Base-by-base conservation (phyloP, 495 filamentous ascomycete species). In the Trichodelitschia bisporula region DNA sequence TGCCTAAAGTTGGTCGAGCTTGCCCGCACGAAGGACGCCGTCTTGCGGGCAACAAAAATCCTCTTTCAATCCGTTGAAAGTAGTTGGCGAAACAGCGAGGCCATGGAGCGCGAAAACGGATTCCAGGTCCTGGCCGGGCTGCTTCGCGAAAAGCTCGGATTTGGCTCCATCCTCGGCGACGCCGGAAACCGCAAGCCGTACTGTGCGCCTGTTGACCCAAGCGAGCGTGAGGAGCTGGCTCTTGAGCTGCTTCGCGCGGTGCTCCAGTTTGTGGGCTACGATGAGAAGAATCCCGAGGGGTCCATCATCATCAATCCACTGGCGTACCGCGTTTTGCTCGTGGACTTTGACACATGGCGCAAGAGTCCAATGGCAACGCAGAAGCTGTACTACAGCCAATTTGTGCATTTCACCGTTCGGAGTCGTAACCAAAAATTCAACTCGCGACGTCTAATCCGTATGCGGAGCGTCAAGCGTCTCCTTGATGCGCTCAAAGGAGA, bases 21-120 rank as follows among this genome's bases (percentile, higher is more conserved):
- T 9, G 69, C 89, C 13, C 54, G 56, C 11, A 72, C 64, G n/a
- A 55, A 59, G 6, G 62, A 76, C 26, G 66, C 61, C 18, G 61
- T 78, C 20, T 53, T 77, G n/a, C 61, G 75, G 21, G 71, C 82
- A 2, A 70, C 90, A 8, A 66, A 82, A 38, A 72, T 86, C 30
- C 56, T 91, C 26, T 79, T 92, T 37, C 67, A 73, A 43, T 72
- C 72, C 31, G 70, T 91, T 11, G 67, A 75, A 42, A 69, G 73
- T 28, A 92, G 72, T 46, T 97, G 86, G 86, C 66, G 86, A 39
- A 95, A 93, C 39, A 95, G 89, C 41, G 86, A 97, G 50, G 83
- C 84, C 29, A 90, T 97, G 79, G 86, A 97, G 50, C 69, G 69
- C 44, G 83, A 90, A 33, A 90, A 82, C 42, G 86, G 26, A 8